phyloP scores from a whole-genome alignment of 192 early-diverging fungal genomes.

The Podila epigama region DNA sequence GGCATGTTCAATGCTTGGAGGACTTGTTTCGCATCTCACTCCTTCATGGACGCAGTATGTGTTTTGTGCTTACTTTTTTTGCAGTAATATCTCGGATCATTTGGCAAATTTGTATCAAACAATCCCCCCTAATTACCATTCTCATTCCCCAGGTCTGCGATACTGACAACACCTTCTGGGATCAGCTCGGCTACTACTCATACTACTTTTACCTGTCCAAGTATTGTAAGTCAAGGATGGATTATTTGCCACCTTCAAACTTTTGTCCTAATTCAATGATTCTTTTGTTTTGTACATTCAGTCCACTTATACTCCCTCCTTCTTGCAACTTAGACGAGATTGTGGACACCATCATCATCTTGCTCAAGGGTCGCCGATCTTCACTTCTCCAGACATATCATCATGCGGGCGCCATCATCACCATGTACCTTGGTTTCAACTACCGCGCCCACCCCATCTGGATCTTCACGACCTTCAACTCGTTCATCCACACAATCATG shows the following conservation, averaged over 20 bases:
- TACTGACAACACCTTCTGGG: conserved; percentile 58
- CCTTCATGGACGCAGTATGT: conserved; percentile 55
- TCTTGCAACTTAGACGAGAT: conserved; percentile 60
- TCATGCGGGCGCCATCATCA: conserved; percentile 73
- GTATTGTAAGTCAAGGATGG: conserved; percentile 67
- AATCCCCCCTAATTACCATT: background rate
- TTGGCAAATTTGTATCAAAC: background rate
- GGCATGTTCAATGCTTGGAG: conserved; percentile 58
- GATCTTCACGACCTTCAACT: conserved; percentile 75
- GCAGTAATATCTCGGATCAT: background rate
- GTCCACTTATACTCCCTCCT: background rate
- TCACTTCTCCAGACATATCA: conserved; percentile 77
- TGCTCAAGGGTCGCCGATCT: conserved; percentile 69
- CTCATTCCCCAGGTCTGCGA: conserved; percentile 69
- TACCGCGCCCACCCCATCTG: conserved; percentile 67
- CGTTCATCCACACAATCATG: conserved; percentile 81
- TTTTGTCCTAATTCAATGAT: background rate
- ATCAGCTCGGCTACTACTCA: conserved; percentile 68
- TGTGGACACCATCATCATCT: conserved; percentile 78
- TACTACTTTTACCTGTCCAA: conserved; percentile 83
- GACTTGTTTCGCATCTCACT: conserved; percentile 50
- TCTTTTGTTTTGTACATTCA: background rate
- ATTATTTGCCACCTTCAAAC: no score
- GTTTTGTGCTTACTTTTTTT: background rate
- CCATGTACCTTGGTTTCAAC: conserved; percentile 66